These are phyloP conservation scores for Diaporthe citriasiana DNA, from an alignment of 2,329 filamentous ascomycete species.

Conservation along the genomic window DNA sequence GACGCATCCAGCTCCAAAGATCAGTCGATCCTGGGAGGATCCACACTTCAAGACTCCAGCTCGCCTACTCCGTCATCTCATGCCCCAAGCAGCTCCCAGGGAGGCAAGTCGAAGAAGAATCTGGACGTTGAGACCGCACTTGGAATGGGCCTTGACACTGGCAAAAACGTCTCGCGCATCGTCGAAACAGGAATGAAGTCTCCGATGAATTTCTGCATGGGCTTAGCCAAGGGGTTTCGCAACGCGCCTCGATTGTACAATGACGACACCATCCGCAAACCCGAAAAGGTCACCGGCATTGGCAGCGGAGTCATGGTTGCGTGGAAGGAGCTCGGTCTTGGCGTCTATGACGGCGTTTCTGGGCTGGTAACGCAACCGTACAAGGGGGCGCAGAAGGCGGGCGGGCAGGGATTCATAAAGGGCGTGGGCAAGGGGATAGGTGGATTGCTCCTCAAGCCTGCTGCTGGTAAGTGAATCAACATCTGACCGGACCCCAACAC, in stretches of 20 bases:
- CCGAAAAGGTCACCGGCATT: constrained; percentile 83
- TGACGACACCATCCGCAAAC: constrained; percentile 83
- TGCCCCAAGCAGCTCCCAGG: background rate
- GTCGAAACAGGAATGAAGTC: constrained; percentile 82
- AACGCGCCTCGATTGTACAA: constrained; percentile 90
- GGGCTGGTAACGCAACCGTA: constrained; percentile 85
- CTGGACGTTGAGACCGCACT: constrained; percentile 40
- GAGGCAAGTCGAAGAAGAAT: constrained; percentile 4
- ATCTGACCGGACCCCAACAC: background rate
- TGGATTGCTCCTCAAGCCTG: constrained; percentile 85
- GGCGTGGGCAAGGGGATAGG: constrained; percentile 87
- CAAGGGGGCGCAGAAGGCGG: constrained; percentile 67
- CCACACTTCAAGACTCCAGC: constrained; percentile 26
- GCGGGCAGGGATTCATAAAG: constrained; percentile 75
- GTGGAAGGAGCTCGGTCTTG: constrained; percentile 81
- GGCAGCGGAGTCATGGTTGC: constrained; percentile 83
- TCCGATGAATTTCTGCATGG: constrained; percentile 87
- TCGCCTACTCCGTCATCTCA: background rate
- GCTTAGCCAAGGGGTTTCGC: constrained; percentile 87
- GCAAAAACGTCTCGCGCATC: constrained; percentile 78
- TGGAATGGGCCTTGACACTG: constrained; percentile 65
- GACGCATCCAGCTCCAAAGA: constrained; percentile 30
- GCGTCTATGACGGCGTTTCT: constrained; percentile 85
- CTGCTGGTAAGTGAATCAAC: constrained; percentile 71
- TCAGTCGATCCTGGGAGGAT: constrained; percentile 2